phyloP scores from a whole-genome alignment of 495 filamentous ascomycete species.

The Penicillium maclennaniae region DNA sequence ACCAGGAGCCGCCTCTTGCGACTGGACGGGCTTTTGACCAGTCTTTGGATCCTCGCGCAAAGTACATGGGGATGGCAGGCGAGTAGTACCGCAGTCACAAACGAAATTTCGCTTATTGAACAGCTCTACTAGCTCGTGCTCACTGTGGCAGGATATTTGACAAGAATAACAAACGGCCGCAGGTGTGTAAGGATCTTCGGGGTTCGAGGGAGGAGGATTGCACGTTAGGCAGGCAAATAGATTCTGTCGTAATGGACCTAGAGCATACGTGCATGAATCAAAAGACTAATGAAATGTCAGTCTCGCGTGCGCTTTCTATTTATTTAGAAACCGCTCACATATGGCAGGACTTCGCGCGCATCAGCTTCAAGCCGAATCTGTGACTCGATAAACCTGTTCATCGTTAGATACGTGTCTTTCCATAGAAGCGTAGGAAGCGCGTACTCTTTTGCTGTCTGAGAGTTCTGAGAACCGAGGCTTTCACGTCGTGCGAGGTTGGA shows the following conservation, averaged over 20 bases:
- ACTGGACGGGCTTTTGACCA: slow-evolving; percentile 72
- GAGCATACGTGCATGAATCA: slow-evolving; percentile 81
- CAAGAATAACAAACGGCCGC: slow-evolving; percentile 95
- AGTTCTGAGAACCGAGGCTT: slow-evolving; percentile 64
- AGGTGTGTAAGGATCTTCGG: slow-evolving; percentile 60
- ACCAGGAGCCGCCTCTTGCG: slow-evolving; percentile 61
- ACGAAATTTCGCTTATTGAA: slow-evolving; percentile 94
- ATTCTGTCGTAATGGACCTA: slow-evolving; percentile 80
- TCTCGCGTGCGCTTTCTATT: slow-evolving; percentile 3
- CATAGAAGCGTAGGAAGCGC: slow-evolving; percentile 7
- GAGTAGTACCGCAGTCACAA: slow-evolving; percentile 92
- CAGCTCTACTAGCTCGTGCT: slow-evolving; percentile 91
- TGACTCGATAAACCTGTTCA: slow-evolving; percentile 73
- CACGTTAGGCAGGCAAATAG: slow-evolving; percentile 92
- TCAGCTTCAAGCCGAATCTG: slow-evolving; percentile 91
- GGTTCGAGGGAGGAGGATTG: slow-evolving; percentile 67
- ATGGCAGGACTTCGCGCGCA: slow-evolving; percentile 90
- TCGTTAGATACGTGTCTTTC: slow-evolving; percentile 1
- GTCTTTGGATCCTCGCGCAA: slow-evolving; percentile 72
- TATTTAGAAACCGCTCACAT: slow-evolving; percentile 48
- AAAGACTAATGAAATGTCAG: slow-evolving; percentile 60
- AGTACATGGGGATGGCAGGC: slow-evolving; percentile 69
- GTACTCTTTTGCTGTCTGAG: slow-evolving; percentile 86
- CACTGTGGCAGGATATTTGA: slow-evolving; percentile 93
- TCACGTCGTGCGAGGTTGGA: slow-evolving; percentile 31